A percentile compares a stretch with the other conserved stretches of the same genome.
Evolutionary conservation across 73 alveolate genomes (phyloP).

Genomic region (Paramecium primaurelia): DNA sequence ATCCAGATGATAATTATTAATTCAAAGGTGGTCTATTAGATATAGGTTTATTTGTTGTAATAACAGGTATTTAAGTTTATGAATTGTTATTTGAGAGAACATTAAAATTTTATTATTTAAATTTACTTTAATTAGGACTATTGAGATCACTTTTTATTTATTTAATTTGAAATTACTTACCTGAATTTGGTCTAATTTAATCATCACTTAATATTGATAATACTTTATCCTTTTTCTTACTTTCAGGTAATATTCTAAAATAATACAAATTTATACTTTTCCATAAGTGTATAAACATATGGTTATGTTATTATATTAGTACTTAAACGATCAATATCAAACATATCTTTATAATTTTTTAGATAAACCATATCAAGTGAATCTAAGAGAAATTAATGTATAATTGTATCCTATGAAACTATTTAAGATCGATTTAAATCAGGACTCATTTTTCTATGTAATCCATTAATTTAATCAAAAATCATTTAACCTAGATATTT

Average conservation of each 20-base stretch:
- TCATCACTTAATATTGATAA: neutral
- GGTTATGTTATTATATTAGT: neutral
- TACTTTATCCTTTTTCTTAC: neutral
- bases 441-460: neutral
- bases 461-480: neutral
- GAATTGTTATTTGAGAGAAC: neutral
- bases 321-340: neutral
- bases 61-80: neutral
- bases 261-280: neutral
- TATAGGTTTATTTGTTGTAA: neutral
- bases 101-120: neutral
- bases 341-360: neutral
- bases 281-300: neutral
- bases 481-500: slow-evolving; percentile 1
- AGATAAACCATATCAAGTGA: neutral
- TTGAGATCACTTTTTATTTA: neutral
- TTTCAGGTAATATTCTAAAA: neutral
- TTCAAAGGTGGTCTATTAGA: neutral
- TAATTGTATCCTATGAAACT: neutral
- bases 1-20: neutral
- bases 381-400: neutral
- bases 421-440: neutral
- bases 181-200: neutral
- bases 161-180: neutral
- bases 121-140: neutral